These are phyloP conservation scores for Puccinia polysora DNA, from an alignment of 1,284 basidiomycete species.

Conservation along the genomic window DNA sequence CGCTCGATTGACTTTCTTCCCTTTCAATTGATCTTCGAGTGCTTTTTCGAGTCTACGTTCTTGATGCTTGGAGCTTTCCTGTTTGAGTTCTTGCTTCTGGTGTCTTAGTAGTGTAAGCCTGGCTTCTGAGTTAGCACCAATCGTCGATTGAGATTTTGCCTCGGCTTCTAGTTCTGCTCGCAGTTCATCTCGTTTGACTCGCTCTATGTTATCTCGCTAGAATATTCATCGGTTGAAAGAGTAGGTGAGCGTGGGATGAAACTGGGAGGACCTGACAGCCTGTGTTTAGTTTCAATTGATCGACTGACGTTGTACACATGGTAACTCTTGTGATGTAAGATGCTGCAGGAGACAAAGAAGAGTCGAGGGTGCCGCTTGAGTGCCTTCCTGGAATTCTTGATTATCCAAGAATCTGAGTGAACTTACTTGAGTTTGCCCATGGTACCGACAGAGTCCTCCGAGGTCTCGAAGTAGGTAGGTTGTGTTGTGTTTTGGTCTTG, in stretches of 20 bases:
- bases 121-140: slow-evolving; percentile 41
- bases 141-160: slow-evolving; percentile 36
- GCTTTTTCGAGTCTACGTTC: slow-evolving; percentile 27
- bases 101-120: slow-evolving; percentile 18
- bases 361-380: background rate
- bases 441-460: too few species aligned
- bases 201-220: slow-evolving; percentile 38
- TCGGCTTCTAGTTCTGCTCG: slow-evolving; percentile 35
- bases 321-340: slow-evolving; percentile 40
- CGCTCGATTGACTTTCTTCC: slow-evolving; percentile 7
- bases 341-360: background rate
- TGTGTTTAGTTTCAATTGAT: background rate
- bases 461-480: too few species aligned
- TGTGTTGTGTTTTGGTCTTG: too few species aligned
- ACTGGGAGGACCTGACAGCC: background rate
- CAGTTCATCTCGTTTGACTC: slow-evolving; percentile 40
- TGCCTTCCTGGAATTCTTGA: background rate
- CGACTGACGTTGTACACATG: slow-evolving; percentile 37
- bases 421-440: slow-evolving; percentile 25
- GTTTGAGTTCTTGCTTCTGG: slow-evolving; percentile 31
- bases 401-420: background rate
- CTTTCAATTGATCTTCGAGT: slow-evolving; percentile 38
- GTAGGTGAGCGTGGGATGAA: background rate
- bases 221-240: background rate
- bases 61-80: slow-evolving; percentile 22